Percentiles rank a stretch among this genome's conserved stretches.
phyloP scores from a whole-genome alignment of 768 basidiomycete genomes.

The Termitomyces sp. region DNA sequence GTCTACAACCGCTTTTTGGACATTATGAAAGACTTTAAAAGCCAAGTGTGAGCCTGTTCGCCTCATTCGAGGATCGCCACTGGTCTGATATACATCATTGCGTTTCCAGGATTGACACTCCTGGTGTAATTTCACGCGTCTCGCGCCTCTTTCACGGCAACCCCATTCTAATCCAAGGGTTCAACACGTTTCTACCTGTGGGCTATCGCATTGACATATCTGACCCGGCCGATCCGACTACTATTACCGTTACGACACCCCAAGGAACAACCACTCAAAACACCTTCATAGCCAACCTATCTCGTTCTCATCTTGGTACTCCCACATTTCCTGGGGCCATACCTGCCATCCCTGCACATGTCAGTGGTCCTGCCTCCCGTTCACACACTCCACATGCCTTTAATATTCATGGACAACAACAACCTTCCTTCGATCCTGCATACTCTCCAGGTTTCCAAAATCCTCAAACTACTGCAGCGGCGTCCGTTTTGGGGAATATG shows the following conservation, averaged over 20 bases:
- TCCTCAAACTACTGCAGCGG: slow-evolving; percentile 54
- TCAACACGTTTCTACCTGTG: slow-evolving; percentile 94
- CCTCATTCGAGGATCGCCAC: background rate
- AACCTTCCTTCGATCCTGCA: slow-evolving; percentile 33
- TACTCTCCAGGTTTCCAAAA: slow-evolving; percentile 46
- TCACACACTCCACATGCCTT: slow-evolving; percentile 53
- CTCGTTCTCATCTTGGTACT: slow-evolving; percentile 24
- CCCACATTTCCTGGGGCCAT: slow-evolving; percentile 31
- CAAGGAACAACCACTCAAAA: slow-evolving; percentile 67
- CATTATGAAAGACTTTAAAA: slow-evolving; percentile 99
- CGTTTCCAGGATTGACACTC: slow-evolving; percentile 83
- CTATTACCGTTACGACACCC: slow-evolving; percentile 81
- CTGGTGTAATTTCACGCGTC: slow-evolving; percentile 94
- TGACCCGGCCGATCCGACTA: slow-evolving; percentile 66
- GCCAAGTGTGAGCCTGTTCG: slow-evolving; percentile 68
- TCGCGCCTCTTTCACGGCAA: slow-evolving; percentile 91
- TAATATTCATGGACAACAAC: slow-evolving; percentile 31
- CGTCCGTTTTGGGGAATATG: slow-evolving; percentile 62
- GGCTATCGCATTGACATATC: slow-evolving; percentile 93
- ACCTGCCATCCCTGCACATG: slow-evolving; percentile 25
- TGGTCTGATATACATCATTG: slow-evolving; percentile 9
- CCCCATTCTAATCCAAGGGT: slow-evolving; percentile 88
- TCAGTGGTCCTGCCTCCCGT: slow-evolving; percentile 43
- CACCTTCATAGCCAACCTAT: slow-evolving; percentile 36
- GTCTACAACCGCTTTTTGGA: slow-evolving; percentile 94